Percentiles rank a stretch among this genome's conserved stretches.
phyloP scores from a whole-genome alignment of 164 flowering plant genomes.

The Vitis cinerea region DNA sequence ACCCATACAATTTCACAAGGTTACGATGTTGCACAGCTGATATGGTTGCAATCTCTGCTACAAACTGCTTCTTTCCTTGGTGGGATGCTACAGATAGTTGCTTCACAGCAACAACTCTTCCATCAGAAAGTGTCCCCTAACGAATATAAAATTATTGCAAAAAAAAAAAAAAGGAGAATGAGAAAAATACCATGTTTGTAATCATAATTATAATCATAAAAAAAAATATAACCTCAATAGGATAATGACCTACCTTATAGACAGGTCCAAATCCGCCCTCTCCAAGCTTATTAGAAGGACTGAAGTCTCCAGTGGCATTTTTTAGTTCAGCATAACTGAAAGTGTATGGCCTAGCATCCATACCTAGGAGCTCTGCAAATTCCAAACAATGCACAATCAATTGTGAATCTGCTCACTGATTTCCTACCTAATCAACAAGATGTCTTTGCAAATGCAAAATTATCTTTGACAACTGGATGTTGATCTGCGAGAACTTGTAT shows the following conservation, averaged over 20 bases:
- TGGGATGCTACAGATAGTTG: slow-evolving; percentile 66
- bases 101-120: slow-evolving; percentile 67
- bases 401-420: too few species aligned
- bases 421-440: too few species aligned
- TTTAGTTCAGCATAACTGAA: slow-evolving; percentile 66
- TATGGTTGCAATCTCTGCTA: slow-evolving; percentile 74
- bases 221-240: too few species aligned
- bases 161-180: too few species aligned
- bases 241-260: slow-evolving; percentile 50
- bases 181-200: background rate
- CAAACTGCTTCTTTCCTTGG: slow-evolving; percentile 73
- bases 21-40: slow-evolving; percentile 84
- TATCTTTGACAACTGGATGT: too few species aligned
- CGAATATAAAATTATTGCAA: too few species aligned
- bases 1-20: slow-evolving; percentile 78
- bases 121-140: slow-evolving; percentile 68
- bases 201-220: too few species aligned
- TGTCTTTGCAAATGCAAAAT: too few species aligned
- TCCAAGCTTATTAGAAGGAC: slow-evolving; percentile 69
- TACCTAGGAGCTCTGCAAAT: slow-evolving; percentile 56
- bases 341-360: slow-evolving; percentile 58
- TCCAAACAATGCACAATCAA: slow-evolving; percentile 6
- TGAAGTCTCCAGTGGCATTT: slow-evolving; percentile 70
- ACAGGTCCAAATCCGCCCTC: slow-evolving; percentile 97
- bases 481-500: too few species aligned